These are phyloP conservation scores for Tagetes erecta DNA, from an alignment of 129 eudicot species.

Conservation along the genomic window DNA sequence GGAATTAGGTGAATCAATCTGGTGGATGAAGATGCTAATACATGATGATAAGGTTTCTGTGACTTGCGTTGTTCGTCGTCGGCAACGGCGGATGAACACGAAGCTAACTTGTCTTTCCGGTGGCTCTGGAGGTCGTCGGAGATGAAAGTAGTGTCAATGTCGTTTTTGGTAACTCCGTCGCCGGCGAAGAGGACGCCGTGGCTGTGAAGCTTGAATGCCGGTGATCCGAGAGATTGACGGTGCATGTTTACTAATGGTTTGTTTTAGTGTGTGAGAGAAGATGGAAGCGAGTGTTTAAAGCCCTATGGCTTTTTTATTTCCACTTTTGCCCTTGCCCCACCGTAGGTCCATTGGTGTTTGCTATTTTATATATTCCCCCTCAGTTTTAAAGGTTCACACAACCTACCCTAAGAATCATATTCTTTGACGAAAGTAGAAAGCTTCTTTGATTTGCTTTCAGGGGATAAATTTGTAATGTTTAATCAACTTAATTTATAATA, in stretches of 20 bases:
- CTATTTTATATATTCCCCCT: conserved; percentile 6
- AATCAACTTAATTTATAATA: too few relatives aligned
- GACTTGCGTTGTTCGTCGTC: conserved; percentile 35
- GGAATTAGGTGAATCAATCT: conserved; percentile 41
- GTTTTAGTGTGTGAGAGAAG: neutral
- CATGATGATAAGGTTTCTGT: conserved; percentile 22
- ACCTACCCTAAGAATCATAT: conserved; percentile 8
- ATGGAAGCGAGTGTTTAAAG: conserved; percentile 13
- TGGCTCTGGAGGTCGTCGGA: conserved; percentile 18
- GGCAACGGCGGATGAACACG: conserved; percentile 13
- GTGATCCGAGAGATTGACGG: conserved; percentile 50
- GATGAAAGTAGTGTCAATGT: conserved; percentile 12
- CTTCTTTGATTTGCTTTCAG: too few relatives aligned
- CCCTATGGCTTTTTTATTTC: conserved; percentile 8
- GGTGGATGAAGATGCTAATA: conserved; percentile 21
- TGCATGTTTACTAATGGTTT: conserved; percentile 33
- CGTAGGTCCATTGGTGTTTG: conserved; percentile 7
- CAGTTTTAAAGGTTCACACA: neutral
- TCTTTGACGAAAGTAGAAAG: neutral
- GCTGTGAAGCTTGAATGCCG: conserved; percentile 37
- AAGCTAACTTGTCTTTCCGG: conserved; percentile 28
- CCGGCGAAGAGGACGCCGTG: conserved; percentile 31
- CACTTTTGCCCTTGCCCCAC: conserved; percentile 16
- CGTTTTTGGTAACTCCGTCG: conserved; percentile 28
- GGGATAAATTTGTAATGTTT: too few relatives aligned